phyloP scores from a whole-genome alignment of 2,329 filamentous ascomycete genomes.

The Pleomassaria siparia region DNA sequence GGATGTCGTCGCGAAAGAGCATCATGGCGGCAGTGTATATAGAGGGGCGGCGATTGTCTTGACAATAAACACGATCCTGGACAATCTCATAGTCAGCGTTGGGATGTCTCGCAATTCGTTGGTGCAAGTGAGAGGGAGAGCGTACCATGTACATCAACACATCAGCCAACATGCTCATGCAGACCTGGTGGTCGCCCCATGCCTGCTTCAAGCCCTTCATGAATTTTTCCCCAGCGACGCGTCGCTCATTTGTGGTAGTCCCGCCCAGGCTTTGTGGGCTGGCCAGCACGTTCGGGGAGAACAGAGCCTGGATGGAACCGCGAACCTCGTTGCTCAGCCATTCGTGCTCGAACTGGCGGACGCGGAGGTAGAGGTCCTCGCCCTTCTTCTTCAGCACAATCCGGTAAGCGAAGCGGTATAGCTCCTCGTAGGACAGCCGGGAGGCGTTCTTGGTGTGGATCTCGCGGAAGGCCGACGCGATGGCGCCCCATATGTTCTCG shows the following conservation, averaged over 20 bases:
- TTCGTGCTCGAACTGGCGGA: constrained; percentile 76
- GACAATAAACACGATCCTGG: constrained; percentile 77
- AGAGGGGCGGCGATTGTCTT: constrained; percentile 70
- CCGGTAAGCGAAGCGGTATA: constrained; percentile 93
- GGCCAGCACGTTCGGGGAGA: constrained; percentile 69
- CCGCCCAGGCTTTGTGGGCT: constrained; percentile 48
- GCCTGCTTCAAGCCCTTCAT: constrained; percentile 72
- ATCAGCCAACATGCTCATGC: constrained; percentile 96
- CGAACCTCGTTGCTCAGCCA: constrained; percentile 80
- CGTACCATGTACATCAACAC: constrained; percentile 90
- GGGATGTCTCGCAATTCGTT: not conserved
- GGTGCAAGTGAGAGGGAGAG: not conserved
- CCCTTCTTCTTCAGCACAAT: constrained; percentile 89
- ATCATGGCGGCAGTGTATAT: constrained; percentile 86
- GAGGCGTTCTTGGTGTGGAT: constrained; percentile 94
- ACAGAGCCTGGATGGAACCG: constrained; percentile 67
- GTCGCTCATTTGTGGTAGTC: constrained; percentile 74
- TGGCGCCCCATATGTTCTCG: constrained; percentile 77
- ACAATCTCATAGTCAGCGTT: constrained; percentile 18
- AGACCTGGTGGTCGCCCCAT: constrained; percentile 88
- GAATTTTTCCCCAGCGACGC: constrained; percentile 80
- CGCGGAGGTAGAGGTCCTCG: constrained; percentile 74
- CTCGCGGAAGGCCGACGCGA: constrained; percentile 75
- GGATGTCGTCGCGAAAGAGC: constrained; percentile 82
- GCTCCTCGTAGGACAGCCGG: constrained; percentile 86